phyloP scores from a whole-genome alignment of 331 rosid species.

The Malus hybrid region DNA sequence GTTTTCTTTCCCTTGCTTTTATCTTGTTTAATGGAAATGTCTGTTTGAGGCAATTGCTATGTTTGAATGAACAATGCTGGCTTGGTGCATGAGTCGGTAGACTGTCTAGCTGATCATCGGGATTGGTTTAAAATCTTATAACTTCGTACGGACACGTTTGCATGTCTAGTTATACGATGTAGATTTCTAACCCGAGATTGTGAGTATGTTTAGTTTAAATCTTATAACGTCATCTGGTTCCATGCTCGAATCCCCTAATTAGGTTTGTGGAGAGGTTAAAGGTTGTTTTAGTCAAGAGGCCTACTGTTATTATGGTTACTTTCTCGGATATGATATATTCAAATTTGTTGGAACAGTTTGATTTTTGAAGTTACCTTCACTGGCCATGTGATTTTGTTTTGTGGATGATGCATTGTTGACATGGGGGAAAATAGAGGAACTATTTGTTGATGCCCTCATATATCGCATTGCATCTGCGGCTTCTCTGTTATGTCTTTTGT shows the following conservation, averaged over 20 bases:
- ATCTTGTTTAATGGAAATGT: neutral
- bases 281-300: neutral
- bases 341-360: neutral
- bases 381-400: neutral
- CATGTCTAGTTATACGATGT: neutral
- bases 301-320: neutral
- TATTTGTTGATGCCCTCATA: neutral
- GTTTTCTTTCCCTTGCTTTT: neutral
- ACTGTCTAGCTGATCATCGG: neutral
- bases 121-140: neutral
- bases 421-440: neutral
- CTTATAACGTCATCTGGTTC: neutral
- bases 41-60: neutral
- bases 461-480: neutral
- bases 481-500: neutral
- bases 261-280: neutral
- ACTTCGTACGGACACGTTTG: neutral
- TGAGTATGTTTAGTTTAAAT: neutral
- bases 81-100: neutral
- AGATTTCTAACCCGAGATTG: neutral
- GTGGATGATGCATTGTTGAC: neutral
- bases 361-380: neutral
- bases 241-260: neutral
- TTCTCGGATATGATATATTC: neutral
- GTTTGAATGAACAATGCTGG: neutral